phyloP scores from a whole-genome alignment of 2,329 filamentous ascomycete species.

The Monosporascus ibericus region DNA sequence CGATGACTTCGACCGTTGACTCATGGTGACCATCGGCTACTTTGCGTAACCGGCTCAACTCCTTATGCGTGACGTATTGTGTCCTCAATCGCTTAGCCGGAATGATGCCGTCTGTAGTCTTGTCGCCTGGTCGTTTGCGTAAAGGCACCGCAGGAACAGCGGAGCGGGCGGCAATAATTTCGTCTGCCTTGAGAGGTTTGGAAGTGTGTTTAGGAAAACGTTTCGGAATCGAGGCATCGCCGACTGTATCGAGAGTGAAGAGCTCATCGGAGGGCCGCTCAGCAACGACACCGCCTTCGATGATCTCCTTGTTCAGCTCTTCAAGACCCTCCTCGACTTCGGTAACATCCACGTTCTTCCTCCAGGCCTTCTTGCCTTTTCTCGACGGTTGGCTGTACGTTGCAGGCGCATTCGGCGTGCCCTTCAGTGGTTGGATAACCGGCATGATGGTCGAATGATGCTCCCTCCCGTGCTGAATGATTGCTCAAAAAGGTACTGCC shows the following conservation, averaged over 20 bases:
- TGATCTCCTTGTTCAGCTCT: conserved; percentile 80
- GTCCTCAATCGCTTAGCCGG: conserved; percentile 69
- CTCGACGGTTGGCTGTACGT: conserved; percentile 84
- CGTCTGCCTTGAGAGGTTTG: conserved; percentile 82
- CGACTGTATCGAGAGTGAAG: conserved; percentile 74
- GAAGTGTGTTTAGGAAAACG: conserved; percentile 60
- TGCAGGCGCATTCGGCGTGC: conserved; percentile 57
- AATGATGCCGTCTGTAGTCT: conserved; percentile 67
- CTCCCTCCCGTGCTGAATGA: neutral
- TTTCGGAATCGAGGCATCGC: conserved; percentile 59
- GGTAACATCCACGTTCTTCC: conserved; percentile 93
- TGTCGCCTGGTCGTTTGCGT: conserved; percentile 68
- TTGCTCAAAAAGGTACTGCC: neutral
- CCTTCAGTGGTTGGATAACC: conserved; percentile 42
- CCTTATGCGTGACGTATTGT: conserved; percentile 78
- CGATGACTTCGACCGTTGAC: conserved; percentile 47
- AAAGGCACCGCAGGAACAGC: conserved; percentile 71
- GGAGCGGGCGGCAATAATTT: conserved; percentile 83
- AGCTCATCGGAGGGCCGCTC: conserved; percentile 80
- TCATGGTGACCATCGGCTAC: conserved; percentile 69
- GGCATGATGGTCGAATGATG: conserved; percentile 38
- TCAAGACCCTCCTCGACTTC: conserved; percentile 80
- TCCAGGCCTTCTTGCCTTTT: conserved; percentile 98
- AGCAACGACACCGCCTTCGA: conserved; percentile 78
- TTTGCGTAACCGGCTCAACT: conserved; percentile 69